phyloP scores from a whole-genome alignment of 164 flowering plant species.

The Protea cynaroides region DNA sequence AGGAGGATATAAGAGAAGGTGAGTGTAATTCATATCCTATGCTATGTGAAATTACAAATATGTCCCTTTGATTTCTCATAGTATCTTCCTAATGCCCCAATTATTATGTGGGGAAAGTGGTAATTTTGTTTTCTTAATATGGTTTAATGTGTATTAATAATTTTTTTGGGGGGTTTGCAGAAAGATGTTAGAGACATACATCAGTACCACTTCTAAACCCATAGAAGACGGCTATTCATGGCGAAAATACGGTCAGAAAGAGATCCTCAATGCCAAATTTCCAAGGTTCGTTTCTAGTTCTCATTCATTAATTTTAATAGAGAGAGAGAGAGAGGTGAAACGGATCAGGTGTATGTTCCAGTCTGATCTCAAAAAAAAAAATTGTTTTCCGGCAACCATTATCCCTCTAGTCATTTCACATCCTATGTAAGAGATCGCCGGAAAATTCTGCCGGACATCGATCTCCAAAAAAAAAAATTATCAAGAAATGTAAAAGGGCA shows the following conservation, averaged over 20 bases:
- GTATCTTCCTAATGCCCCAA: too few species aligned
- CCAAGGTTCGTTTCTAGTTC: slow-evolving; percentile 37
- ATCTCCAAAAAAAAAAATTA: too few species aligned
- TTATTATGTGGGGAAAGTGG: too few species aligned
- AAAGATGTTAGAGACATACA: slow-evolving; percentile 6
- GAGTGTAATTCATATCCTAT: background rate
- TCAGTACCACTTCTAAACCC: slow-evolving; percentile 4
- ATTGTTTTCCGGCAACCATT: too few species aligned
- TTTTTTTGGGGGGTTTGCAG: slow-evolving; percentile 12
- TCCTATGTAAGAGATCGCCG: too few species aligned
- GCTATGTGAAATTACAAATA: background rate
- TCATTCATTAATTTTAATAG: too few species aligned
- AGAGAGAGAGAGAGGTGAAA: too few species aligned
- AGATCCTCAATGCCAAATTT: slow-evolving; percentile 39
- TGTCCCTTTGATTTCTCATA: background rate
- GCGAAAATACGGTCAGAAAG: slow-evolving; percentile 79
- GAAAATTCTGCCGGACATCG: too few species aligned
- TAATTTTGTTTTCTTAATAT: background rate
- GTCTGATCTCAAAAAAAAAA: too few species aligned
- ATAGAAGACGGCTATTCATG: slow-evolving; percentile 46
- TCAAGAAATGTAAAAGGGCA: too few species aligned
- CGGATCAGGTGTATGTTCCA: too few species aligned
- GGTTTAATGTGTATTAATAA: background rate
- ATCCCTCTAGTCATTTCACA: too few species aligned
- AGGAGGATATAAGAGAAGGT: slow-evolving; percentile 18